Conservation (phyloP, 345 rosid genomes). For the Eucalyptus victrix region DNA sequence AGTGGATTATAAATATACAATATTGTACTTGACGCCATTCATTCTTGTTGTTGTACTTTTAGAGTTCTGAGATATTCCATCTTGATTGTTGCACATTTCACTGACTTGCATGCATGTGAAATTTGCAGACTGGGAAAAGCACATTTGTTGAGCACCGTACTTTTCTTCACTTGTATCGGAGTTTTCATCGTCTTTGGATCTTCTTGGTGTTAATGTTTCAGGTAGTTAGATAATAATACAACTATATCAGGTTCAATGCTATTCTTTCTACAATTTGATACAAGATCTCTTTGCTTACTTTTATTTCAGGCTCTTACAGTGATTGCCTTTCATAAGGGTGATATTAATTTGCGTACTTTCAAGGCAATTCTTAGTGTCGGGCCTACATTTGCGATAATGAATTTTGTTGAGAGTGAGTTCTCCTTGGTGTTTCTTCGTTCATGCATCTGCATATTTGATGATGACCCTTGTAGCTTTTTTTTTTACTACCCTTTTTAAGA, state of each 20-base stretch:
- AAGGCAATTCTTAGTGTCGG: slow-evolving; percentile 79
- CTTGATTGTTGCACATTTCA: not conserved
- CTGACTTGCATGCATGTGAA: not conserved
- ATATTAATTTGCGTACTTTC: slow-evolving; percentile 47
- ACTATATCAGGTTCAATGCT: not conserved
- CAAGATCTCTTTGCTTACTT: not conserved
- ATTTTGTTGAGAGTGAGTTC: slow-evolving; percentile 67
- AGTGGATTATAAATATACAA: not conserved
- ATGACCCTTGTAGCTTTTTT: not conserved
- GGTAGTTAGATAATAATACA: slow-evolving; percentile 23
- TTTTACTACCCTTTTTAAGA: not conserved
- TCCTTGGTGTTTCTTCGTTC: not conserved
- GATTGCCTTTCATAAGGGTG: slow-evolving; percentile 67
- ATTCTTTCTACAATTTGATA: not conserved
- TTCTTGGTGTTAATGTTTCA: slow-evolving; percentile 92
- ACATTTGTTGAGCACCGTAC: slow-evolving; percentile 96
- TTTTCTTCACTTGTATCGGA: slow-evolving; percentile 88
- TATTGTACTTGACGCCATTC: not conserved
- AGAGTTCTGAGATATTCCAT: not conserved
- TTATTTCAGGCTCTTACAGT: slow-evolving; percentile 60
- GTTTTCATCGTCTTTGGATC: slow-evolving; percentile 95
- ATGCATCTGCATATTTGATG: not conserved
- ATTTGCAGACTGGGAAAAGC: slow-evolving; percentile 82
- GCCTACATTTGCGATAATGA: slow-evolving; percentile 84
- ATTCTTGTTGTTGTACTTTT: not conserved